Evolutionary conservation across 2,329 filamentous ascomycete genomes (phyloP).

Genomic region (Ceratocystis lukuohia): DNA sequence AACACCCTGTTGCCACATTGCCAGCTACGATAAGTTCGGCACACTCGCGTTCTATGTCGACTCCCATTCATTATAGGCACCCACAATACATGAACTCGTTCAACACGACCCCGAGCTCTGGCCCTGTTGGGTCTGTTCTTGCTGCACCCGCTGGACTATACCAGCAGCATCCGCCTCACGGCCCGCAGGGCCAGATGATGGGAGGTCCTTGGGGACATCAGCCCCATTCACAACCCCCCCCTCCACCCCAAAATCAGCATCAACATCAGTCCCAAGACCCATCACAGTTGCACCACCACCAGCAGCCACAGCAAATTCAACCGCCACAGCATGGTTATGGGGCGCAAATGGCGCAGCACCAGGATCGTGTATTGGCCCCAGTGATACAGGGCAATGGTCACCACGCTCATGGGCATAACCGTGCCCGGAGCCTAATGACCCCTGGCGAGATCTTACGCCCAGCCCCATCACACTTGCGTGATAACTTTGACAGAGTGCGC

Average conservation of each 20-base stretch:
- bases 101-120: slow-evolving; percentile 6
- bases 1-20: slow-evolving; percentile 52
- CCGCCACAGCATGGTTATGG: slow-evolving; percentile 10
- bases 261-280: background rate
- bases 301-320: background rate
- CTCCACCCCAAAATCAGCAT: background rate
- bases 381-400: background rate
- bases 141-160: slow-evolving; percentile 6
- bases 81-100: slow-evolving; percentile 10
- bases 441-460: slow-evolving; percentile 17
- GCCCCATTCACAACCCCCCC: background rate
- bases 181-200: background rate
- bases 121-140: slow-evolving; percentile 5
- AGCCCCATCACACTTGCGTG: slow-evolving; percentile 12
- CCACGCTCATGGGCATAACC: slow-evolving; percentile 14
- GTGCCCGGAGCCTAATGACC: slow-evolving; percentile 16
- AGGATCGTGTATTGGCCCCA: slow-evolving; percentile 1
- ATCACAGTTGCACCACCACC: background rate
- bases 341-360: slow-evolving; percentile 7
- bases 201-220: background rate
- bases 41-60: slow-evolving; percentile 17
- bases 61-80: slow-evolving; percentile 15
- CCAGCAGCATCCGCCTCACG: slow-evolving; percentile 9
- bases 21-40: slow-evolving; percentile 1
- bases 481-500: slow-evolving; percentile 14